Evolutionary conservation across 78 protist genomes (phyloP).

Genomic region (Abeoforma whisleri): DNA sequence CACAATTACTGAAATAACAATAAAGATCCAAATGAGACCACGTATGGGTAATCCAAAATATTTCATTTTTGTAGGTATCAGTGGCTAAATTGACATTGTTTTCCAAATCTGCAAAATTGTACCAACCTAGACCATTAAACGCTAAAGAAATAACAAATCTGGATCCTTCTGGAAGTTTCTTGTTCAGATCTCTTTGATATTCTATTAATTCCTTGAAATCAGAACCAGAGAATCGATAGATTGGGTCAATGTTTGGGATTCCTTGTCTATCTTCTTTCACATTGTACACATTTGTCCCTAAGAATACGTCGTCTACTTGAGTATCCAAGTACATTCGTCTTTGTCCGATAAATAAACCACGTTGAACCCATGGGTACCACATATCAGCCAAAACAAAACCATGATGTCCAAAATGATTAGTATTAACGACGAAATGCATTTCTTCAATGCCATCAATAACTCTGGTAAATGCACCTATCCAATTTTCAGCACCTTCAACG

Average conservation of each 20-base stretch:
- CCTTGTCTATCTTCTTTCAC: background rate
- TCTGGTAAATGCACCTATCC: slow-evolving; percentile 5
- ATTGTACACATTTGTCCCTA: background rate
- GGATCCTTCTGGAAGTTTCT: background rate
- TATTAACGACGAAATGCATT: background rate
- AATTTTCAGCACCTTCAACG: background rate
- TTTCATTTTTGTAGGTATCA: background rate
- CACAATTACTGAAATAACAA: slow-evolving; percentile 13
- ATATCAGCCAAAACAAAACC: slow-evolving; percentile 5
- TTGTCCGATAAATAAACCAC: slow-evolving; percentile 9
- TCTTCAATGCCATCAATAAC: background rate
- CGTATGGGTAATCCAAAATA: slow-evolving; percentile 40
- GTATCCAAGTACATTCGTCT: slow-evolving; percentile 4
- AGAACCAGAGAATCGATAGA: background rate
- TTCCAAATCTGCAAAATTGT: background rate
- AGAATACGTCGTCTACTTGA: slow-evolving; percentile 7
- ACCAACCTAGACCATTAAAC: background rate
- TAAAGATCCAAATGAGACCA: slow-evolving; percentile 41
- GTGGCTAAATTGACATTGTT: background rate
- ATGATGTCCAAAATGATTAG: background rate
- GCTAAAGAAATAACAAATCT: background rate
- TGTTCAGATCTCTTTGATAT: background rate
- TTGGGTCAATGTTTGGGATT: background rate
- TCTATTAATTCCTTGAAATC: background rate
- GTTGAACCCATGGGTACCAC: slow-evolving; percentile 3